Evolutionary conservation across 176 grass and related monocot species (phyloP).

Genomic region (Oryza coarctata): DNA sequence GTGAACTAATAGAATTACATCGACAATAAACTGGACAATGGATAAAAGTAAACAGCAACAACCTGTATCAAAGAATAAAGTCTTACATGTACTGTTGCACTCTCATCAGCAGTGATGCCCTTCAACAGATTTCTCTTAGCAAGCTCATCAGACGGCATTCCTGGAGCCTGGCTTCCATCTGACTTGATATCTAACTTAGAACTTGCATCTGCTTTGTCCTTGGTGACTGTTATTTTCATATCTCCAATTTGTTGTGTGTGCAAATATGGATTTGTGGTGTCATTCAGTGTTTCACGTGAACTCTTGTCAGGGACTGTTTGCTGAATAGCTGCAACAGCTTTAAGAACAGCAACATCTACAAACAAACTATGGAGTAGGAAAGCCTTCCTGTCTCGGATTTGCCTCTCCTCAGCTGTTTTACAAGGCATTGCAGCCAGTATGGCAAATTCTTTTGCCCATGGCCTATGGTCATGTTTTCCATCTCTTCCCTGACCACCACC

Average conservation of each 20-base stretch:
- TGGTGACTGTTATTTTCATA: conserved; percentile 81
- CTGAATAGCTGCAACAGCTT: conserved; percentile 83
- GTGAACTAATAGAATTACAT: conserved; percentile 40
- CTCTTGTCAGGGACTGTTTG: conserved; percentile 34
- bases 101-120: conserved; percentile 96
- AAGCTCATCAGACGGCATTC: conserved; percentile 69
- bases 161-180: conserved; percentile 77
- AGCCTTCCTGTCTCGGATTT: conserved; percentile 85
- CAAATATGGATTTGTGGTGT: conserved; percentile 37
- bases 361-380: conserved; percentile 97
- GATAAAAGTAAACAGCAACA: conserved; percentile 18
- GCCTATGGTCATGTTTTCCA: conserved; percentile 64
- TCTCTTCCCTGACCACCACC: conserved; percentile 89
- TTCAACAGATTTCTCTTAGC: conserved; percentile 85
- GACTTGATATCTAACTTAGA: conserved; percentile 76
- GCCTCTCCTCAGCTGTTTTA: conserved; percentile 93
- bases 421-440: conserved; percentile 91
- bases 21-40: conserved; percentile 22
- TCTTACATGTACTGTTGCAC: conserved; percentile 84
- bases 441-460: conserved; percentile 82
- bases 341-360: conserved; percentile 85
- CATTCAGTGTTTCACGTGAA: conserved; percentile 51
- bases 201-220: conserved; percentile 69
- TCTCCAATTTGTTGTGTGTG: conserved; percentile 67
- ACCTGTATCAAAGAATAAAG: neutral